Percentiles rank a stretch among this genome's conserved stretches.
phyloP scores from a whole-genome alignment of 441 rosid genomes.

The Omphalea diandra region DNA sequence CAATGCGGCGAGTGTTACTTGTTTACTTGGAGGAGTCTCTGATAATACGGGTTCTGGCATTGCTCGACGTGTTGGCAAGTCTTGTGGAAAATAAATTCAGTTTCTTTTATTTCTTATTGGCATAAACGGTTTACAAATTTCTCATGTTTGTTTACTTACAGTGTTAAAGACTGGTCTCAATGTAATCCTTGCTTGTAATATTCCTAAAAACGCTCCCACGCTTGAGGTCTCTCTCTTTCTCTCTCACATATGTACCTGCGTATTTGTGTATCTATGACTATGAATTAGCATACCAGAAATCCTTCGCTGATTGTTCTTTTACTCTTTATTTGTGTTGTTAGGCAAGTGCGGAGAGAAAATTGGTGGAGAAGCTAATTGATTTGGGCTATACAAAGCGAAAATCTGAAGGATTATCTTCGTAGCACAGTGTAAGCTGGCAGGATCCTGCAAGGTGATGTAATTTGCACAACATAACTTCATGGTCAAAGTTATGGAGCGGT shows the following conservation, averaged over 20 bases:
- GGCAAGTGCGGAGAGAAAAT: conserved; percentile 76
- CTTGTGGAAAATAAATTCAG: too few relatives aligned
- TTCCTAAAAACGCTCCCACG: conserved; percentile 79
- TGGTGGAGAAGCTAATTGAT: conserved; percentile 65
- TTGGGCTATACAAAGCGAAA: conserved; percentile 62
- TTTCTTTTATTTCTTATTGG: too few relatives aligned
- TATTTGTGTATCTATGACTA: too few relatives aligned
- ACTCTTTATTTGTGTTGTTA: conserved; percentile 26
- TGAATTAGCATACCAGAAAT: background rate
- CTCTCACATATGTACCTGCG: background rate
- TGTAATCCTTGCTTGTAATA: conserved; percentile 73
- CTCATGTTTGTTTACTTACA: conserved; percentile 38
- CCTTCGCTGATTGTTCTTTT: background rate
- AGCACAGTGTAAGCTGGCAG: conserved; percentile 6
- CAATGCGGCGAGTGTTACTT: conserved; percentile 65
- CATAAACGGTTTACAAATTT: too few relatives aligned
- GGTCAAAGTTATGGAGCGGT: background rate
- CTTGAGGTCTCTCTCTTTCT: conserved; percentile 54
- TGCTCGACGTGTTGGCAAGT: conserved; percentile 77
- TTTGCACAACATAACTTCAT: background rate
- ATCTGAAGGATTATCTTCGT: conserved; percentile 26
- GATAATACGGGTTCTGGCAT: conserved; percentile 87
- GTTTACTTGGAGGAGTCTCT: conserved; percentile 76
- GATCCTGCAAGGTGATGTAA: background rate
- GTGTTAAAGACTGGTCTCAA: conserved; percentile 84